Evolutionary conservation across 75 land plant species (phyloP).

Genomic region (Adiantum capillusveneris): DNA sequence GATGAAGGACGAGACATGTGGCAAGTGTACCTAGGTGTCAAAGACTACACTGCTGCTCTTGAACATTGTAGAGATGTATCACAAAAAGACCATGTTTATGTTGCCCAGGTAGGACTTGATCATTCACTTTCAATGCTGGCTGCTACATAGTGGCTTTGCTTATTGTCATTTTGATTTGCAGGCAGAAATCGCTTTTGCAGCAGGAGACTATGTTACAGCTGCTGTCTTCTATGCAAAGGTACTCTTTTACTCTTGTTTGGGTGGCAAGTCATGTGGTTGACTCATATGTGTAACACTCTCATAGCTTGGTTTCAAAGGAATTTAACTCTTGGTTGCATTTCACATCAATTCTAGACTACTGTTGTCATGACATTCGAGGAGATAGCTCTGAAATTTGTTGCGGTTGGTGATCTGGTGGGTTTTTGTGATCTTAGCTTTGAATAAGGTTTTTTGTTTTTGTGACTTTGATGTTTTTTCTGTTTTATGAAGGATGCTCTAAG

Average conservation of each 20-base stretch:
- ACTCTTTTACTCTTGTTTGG: too few relatives aligned
- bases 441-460: too few relatives aligned
- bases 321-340: constrained; percentile 1
- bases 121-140: too few relatives aligned
- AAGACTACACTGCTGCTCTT: constrained; percentile 86
- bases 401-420: constrained; percentile 67
- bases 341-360: constrained; percentile 33
- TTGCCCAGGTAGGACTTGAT: constrained; percentile 63
- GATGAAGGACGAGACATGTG: constrained; percentile 99
- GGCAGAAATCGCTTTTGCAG: constrained; percentile 90
- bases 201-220: constrained; percentile 70
- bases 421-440: too few relatives aligned
- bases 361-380: constrained; percentile 81
- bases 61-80: constrained; percentile 69
- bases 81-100: constrained; percentile 84
- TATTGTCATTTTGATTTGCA: constrained; percentile 19
- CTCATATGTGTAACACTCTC: too few relatives aligned
- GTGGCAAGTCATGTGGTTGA: too few relatives aligned
- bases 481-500: constrained; percentile 97
- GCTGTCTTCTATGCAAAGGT: constrained; percentile 99
- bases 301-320: too few relatives aligned
- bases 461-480: too few relatives aligned
- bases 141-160: too few relatives aligned
- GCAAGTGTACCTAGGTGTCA: constrained; percentile 76
- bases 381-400: constrained; percentile 86